phyloP scores from a whole-genome alignment of 345 rosid species.

The Kandelia obovata region DNA sequence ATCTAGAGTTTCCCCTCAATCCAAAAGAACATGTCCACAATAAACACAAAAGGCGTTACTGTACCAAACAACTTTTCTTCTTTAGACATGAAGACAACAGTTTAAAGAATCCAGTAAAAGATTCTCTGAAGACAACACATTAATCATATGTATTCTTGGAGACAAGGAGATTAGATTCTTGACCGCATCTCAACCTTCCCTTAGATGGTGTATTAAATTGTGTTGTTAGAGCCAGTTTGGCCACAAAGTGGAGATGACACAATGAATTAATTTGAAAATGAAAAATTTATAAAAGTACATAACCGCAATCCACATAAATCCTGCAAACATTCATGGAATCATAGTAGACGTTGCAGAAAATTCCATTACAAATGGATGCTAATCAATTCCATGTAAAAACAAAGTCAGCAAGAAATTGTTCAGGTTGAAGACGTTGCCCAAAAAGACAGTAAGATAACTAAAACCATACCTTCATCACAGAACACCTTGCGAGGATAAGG shows the following conservation, averaged over 20 bases:
- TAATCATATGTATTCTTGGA: too few species aligned
- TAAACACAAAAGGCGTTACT: not conserved
- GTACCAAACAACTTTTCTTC: too few species aligned
- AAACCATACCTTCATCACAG: slow-evolving; percentile 63
- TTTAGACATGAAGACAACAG: not conserved
- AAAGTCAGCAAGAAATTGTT: not conserved
- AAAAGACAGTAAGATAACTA: not conserved
- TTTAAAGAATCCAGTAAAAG: not conserved
- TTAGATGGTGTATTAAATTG: too few species aligned
- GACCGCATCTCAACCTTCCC: too few species aligned
- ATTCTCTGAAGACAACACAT: not conserved
- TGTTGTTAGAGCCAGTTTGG: too few species aligned
- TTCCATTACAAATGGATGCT: not conserved
- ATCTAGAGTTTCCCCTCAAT: too few species aligned
- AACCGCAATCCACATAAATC: too few species aligned
- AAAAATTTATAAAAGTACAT: too few species aligned
- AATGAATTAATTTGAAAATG: too few species aligned
- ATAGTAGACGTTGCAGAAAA: not conserved
- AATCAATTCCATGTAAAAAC: not conserved
- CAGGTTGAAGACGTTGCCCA: not conserved
- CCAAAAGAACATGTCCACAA: too few species aligned
- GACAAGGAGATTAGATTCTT: too few species aligned
- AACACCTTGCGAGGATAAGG: slow-evolving; percentile 89
- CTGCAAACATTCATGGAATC: not conserved
- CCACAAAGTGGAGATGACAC: too few species aligned